A percentile compares a stretch with the other conserved stretches of the same genome.
Conservation (phyloP, 208 protist genomes). For the Trypanosoma boissoni region DNA sequence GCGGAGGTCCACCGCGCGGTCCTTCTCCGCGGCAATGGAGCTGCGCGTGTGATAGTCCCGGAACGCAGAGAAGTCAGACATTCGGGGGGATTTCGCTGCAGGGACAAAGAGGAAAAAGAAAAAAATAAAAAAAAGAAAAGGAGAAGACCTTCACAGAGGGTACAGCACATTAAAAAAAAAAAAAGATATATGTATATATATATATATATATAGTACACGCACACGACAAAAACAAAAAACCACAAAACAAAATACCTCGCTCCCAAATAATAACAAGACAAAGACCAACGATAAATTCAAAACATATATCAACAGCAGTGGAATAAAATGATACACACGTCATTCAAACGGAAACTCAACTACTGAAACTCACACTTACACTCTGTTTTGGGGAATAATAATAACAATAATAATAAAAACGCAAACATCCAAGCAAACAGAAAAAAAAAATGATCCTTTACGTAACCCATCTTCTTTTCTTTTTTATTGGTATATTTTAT, state of each 20-base stretch:
- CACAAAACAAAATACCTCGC: constrained; percentile 15
- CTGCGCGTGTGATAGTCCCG: constrained; percentile 66
- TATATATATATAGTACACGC: constrained; percentile 6
- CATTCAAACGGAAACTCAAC: no score
- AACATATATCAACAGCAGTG: background rate
- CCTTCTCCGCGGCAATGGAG: constrained; percentile 57
- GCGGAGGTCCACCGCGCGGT: constrained; percentile 59
- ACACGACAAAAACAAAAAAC: background rate
- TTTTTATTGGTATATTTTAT: no score
- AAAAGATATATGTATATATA: constrained; percentile 5
- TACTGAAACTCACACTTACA: no score
- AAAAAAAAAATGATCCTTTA: no score
- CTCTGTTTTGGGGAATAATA: no score
- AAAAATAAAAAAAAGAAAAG: constrained; percentile 6
- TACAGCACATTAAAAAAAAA: constrained; percentile 13
- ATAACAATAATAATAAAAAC: no score
- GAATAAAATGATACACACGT: background rate
- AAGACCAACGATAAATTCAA: background rate
- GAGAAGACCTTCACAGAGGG: constrained; percentile 7
- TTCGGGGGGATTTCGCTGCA: no score
- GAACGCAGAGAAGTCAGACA: constrained; percentile 49
- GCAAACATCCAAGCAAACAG: no score
- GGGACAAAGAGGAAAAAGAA: background rate
- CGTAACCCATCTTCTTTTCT: no score
- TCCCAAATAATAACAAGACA: background rate